Conservation (phyloP, 805 yeast species). For the Grigorovia transvaalensis region DNA sequence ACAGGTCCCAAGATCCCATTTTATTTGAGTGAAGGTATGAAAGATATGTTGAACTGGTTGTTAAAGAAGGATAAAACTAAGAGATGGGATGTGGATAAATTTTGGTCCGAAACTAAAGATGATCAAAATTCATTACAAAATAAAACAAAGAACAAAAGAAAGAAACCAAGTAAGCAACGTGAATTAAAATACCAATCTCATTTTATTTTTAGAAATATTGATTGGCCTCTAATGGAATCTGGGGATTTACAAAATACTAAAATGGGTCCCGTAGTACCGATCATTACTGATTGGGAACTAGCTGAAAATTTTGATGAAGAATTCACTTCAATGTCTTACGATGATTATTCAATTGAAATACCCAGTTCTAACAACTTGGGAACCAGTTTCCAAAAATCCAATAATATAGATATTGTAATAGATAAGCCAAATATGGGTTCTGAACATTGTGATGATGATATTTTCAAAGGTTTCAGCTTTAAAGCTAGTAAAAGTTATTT, state of each 20-base stretch:
- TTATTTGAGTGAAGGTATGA: slow-evolving; percentile 70
- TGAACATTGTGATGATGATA: slow-evolving; percentile 7
- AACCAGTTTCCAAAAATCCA: neutral
- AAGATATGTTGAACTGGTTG: slow-evolving; percentile 56
- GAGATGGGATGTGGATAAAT: slow-evolving; percentile 50
- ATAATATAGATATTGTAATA: neutral
- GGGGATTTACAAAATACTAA: slow-evolving; percentile 36
- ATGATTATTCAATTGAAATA: slow-evolving; percentile 1
- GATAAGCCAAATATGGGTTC: neutral
- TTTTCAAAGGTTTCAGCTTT: slow-evolving; percentile 31
- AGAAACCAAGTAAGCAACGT: slow-evolving; percentile 23
- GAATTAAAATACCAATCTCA: slow-evolving; percentile 43
- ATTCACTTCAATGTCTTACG: slow-evolving; percentile 58
- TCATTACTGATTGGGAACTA: slow-evolving; percentile 65
- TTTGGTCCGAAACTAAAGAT: slow-evolving; percentile 30
- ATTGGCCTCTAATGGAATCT: slow-evolving; percentile 51
- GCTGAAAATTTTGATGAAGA: slow-evolving; percentile 81
- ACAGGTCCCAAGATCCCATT: slow-evolving; percentile 48
- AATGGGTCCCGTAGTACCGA: slow-evolving; percentile 73
- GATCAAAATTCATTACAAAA: slow-evolving; percentile 1
- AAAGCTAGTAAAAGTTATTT: slow-evolving; percentile 29
- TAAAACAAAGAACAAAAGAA: slow-evolving; percentile 10
- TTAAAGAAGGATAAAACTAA: slow-evolving; percentile 60
- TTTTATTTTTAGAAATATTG: slow-evolving; percentile 63
- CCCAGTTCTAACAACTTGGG: neutral